Conservation (phyloP, 352 stramenopile species). For the Globisporangium viniferum region DNA sequence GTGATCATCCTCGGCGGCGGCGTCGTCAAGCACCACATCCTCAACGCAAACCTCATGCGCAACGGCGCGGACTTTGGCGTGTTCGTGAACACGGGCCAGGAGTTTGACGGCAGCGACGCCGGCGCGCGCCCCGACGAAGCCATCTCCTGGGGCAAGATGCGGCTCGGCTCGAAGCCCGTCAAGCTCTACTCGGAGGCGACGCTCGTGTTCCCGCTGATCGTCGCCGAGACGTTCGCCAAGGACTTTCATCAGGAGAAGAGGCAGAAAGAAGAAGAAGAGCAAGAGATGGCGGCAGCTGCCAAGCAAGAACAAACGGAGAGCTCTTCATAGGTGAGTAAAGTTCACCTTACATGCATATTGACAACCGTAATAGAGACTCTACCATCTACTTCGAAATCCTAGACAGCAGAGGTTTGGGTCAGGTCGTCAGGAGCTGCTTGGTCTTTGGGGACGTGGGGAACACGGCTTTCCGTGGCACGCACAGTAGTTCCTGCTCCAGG, state of each 20-base stretch:
- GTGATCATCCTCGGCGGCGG: constrained; percentile 98
- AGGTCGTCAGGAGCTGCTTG: constrained; percentile 12
- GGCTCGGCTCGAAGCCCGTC: constrained; percentile 92
- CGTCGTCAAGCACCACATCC: constrained; percentile 99
- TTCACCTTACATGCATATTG: background rate
- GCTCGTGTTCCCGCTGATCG: constrained; percentile 98
- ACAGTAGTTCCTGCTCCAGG: constrained; percentile 62
- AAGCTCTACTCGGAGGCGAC: constrained; percentile 98
- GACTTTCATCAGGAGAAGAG: constrained; percentile 66
- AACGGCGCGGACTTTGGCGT: constrained; percentile 99
- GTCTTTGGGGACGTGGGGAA: constrained; percentile 35
- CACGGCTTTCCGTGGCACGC: constrained; percentile 55
- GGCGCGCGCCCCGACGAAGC: constrained; percentile 97
- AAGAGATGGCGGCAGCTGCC: background rate
- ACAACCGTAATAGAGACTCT: constrained; percentile 7
- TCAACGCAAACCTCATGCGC: constrained; percentile 99
- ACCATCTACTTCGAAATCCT: background rate
- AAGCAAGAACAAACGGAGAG: background rate
- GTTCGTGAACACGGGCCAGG: constrained; percentile 98
- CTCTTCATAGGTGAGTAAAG: constrained; percentile 1
- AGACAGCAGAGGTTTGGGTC: background rate
- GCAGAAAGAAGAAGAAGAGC: constrained; percentile 19
- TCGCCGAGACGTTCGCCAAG: constrained; percentile 99
- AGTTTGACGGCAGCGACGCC: constrained; percentile 98
- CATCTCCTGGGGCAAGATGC: constrained; percentile 99